Conservation (phyloP, 352 stramenopile species). For the Phytophthora ramorum region DNA sequence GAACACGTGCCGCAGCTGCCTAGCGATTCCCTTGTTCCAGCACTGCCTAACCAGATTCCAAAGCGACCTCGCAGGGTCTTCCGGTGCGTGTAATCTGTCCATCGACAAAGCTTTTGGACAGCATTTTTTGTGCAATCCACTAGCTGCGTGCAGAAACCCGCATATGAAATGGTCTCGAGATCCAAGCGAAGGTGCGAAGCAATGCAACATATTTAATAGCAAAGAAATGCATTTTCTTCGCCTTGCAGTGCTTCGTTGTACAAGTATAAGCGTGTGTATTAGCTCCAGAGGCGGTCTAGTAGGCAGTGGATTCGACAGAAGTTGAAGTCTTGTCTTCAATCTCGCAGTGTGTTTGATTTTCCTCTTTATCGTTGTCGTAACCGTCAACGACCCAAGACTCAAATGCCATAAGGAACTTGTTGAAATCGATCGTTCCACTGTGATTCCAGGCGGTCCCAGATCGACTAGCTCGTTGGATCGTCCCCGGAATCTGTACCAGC, state of each 20-base stretch:
- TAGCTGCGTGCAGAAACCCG: conserved; percentile 14
- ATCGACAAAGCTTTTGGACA: background rate
- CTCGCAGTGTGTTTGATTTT: conserved; percentile 5
- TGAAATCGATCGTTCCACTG: conserved; percentile 84
- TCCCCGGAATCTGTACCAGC: conserved; percentile 31
- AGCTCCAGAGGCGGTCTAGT: background rate
- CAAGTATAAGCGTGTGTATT: background rate
- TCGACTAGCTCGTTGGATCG: conserved; percentile 58
- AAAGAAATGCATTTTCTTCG: conserved; percentile 35
- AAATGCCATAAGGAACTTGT: conserved; percentile 88
- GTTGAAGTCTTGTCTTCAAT: conserved; percentile 11
- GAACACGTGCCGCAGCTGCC: conserved; percentile 76
- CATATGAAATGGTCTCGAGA: conserved; percentile 29
- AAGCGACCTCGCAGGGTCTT: conserved; percentile 73
- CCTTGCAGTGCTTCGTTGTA: conserved; percentile 8
- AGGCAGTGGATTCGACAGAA: background rate
- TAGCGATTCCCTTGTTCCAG: conserved; percentile 63
- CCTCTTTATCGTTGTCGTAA: conserved; percentile 51
- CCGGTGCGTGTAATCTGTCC: conserved; percentile 61
- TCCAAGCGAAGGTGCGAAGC: conserved; percentile 13
- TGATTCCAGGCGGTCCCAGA: conserved; percentile 82
- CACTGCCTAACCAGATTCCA: conserved; percentile 47
- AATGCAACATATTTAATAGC: conserved; percentile 42
- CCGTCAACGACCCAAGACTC: conserved; percentile 84
- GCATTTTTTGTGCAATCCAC: background rate